Evolutionary conservation across 176 grass and related monocot species (phyloP).

Genomic region (Musa beccarii): DNA sequence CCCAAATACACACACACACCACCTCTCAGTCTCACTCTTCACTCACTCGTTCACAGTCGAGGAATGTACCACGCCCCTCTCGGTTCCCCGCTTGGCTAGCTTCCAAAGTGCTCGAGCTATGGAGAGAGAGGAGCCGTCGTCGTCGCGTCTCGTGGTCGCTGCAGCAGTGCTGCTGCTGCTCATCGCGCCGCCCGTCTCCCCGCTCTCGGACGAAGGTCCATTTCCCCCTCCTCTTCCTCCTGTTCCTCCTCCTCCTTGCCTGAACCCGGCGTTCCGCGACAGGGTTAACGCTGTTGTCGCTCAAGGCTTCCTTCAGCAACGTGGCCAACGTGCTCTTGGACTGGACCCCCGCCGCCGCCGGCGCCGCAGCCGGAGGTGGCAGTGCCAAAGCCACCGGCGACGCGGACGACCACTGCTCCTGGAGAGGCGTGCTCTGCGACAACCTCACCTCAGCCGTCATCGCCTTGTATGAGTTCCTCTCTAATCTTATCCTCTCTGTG

Average conservation of each 20-base stretch:
- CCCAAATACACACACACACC: constrained; percentile 16
- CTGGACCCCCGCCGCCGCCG: constrained; percentile 37
- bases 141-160: background rate
- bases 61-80: background rate
- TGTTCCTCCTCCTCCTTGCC: background rate
- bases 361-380: background rate
- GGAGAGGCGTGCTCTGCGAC: constrained; percentile 87
- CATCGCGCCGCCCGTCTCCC: constrained; percentile 1
- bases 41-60: background rate
- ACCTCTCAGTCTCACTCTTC: constrained; percentile 4
- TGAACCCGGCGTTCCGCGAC: background rate
- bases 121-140: background rate
- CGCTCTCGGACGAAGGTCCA: constrained; percentile 37
- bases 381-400: constrained; percentile 10
- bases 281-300: constrained; percentile 40
- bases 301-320: constrained; percentile 81
- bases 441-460: constrained; percentile 53
- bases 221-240: background rate
- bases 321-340: constrained; percentile 61
- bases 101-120: background rate
- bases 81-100: background rate
- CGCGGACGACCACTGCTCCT: constrained; percentile 64
- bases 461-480: constrained; percentile 34
- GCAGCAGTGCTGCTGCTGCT: background rate
- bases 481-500: background rate